Conservation (phyloP, 2,329 filamentous ascomycete genomes). For the Fusarium devonianum region DNA sequence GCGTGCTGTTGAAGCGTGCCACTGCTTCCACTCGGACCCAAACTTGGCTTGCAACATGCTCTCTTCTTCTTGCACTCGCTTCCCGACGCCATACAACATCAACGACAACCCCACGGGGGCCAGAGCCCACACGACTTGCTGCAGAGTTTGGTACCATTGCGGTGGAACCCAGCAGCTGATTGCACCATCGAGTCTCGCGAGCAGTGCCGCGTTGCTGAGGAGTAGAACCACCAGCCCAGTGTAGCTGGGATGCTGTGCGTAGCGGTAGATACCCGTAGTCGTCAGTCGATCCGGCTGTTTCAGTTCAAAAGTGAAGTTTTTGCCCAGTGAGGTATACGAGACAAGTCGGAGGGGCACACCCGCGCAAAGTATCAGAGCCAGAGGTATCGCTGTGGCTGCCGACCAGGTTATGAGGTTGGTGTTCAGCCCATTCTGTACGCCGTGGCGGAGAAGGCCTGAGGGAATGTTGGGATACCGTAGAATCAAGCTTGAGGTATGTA, state of each 20-base stretch:
- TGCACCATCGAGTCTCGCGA: slow-evolving; percentile 49
- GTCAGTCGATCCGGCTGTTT: slow-evolving; percentile 53
- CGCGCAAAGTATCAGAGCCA: slow-evolving; percentile 44
- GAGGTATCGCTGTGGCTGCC: slow-evolving; percentile 44
- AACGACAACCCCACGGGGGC: slow-evolving; percentile 15
- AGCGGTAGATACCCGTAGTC: slow-evolving; percentile 57
- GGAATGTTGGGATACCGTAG: slow-evolving; percentile 32
- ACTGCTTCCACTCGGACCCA: slow-evolving; percentile 56
- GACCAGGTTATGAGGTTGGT: slow-evolving; percentile 48
- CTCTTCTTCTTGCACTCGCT: slow-evolving; percentile 58
- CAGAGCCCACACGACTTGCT: slow-evolving; percentile 5
- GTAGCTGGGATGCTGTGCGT: slow-evolving; percentile 62
- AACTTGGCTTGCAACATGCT: slow-evolving; percentile 56
- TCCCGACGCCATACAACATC: slow-evolving; percentile 38
- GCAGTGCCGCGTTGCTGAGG: slow-evolving; percentile 42
- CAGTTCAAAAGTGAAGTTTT: slow-evolving; percentile 62
- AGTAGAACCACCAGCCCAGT: slow-evolving; percentile 51
- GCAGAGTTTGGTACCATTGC: slow-evolving; percentile 8
- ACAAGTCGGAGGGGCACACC: slow-evolving; percentile 46
- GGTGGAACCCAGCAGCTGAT: slow-evolving; percentile 50
- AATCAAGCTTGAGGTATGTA: slow-evolving; percentile 34
- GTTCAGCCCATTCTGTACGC: slow-evolving; percentile 45
- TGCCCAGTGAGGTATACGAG: slow-evolving; percentile 55
- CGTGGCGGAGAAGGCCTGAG: slow-evolving; percentile 38
- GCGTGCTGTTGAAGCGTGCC: slow-evolving; percentile 55